These are phyloP conservation scores for Fermentozyma sake DNA, from an alignment of 1,139 yeast species.

Conservation along the genomic window DNA sequence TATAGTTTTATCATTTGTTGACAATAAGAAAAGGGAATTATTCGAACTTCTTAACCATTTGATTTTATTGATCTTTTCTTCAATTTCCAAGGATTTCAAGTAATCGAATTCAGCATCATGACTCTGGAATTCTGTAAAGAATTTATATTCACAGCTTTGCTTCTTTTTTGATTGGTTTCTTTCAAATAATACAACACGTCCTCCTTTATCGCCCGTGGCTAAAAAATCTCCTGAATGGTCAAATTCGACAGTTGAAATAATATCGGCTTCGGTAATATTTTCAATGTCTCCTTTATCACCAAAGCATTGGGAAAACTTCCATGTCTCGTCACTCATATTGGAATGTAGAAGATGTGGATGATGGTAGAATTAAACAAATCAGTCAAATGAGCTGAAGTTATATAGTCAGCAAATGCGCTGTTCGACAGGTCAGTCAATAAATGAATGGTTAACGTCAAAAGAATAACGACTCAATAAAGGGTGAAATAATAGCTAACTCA, in stretches of 20 bases:
- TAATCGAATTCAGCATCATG: slow-evolving; percentile 99
- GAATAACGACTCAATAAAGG: too few relatives aligned
- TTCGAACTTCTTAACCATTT: slow-evolving; percentile 92
- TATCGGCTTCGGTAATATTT: slow-evolving; percentile 94
- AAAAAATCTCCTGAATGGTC: slow-evolving; percentile 91
- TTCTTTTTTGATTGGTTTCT: slow-evolving; percentile 75
- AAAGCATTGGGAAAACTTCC: slow-evolving; percentile 88
- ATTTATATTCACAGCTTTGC: slow-evolving; percentile 78
- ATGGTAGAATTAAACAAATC: too few relatives aligned
- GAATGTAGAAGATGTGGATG: slow-evolving; percentile 1
- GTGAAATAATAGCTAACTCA: too few relatives aligned
- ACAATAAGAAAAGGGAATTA: slow-evolving; percentile 80
- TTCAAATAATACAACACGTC: slow-evolving; percentile 93
- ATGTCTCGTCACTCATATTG: slow-evolving; percentile 24
- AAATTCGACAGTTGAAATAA: slow-evolving; percentile 94
- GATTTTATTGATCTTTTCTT: slow-evolving; percentile 95
- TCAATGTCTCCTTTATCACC: slow-evolving; percentile 98
- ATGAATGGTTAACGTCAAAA: too few relatives aligned
- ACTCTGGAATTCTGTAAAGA: slow-evolving; percentile 94
- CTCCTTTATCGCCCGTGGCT: slow-evolving; percentile 99
- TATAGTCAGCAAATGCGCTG: too few relatives aligned
- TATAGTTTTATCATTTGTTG: slow-evolving; percentile 96
- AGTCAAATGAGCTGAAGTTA: too few relatives aligned
- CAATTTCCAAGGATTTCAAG: slow-evolving; percentile 91
- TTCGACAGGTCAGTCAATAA: too few relatives aligned